Evolutionary conservation across 2,329 filamentous ascomycete species (phyloP).

Genomic region (Hymenoscyphus fructigenus): DNA sequence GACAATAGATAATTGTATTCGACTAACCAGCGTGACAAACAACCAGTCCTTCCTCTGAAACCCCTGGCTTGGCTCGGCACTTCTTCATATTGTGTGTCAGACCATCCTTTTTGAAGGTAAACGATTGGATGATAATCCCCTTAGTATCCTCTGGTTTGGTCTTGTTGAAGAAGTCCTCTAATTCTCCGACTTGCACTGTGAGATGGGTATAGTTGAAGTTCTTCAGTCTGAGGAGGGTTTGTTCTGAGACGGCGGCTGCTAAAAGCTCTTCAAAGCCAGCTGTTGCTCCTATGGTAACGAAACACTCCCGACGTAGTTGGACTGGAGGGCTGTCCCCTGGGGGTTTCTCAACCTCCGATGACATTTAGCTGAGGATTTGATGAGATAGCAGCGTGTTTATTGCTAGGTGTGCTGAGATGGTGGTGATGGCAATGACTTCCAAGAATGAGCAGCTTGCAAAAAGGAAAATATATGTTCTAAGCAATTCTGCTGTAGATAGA

Average conservation of each 20-base stretch:
- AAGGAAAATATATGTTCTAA: background rate
- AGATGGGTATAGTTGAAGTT: slow-evolving; percentile 67
- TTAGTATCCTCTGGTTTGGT: slow-evolving; percentile 26
- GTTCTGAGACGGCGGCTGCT: slow-evolving; percentile 57
- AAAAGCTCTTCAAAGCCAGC: slow-evolving; percentile 77
- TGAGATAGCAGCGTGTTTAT: background rate
- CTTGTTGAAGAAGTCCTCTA: slow-evolving; percentile 53
- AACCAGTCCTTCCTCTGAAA: slow-evolving; percentile 64
- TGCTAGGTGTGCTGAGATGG: background rate
- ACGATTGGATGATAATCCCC: slow-evolving; percentile 56
- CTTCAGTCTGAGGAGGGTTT: slow-evolving; percentile 62
- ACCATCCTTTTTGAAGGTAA: slow-evolving; percentile 63
- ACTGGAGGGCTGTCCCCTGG: background rate
- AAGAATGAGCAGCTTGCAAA: background rate
- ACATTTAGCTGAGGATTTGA: background rate
- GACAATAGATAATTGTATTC: background rate
- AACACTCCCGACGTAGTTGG: slow-evolving; percentile 48
- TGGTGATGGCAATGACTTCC: background rate
- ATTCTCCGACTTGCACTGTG: slow-evolving; percentile 76
- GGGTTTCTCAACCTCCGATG: background rate
- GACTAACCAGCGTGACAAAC: slow-evolving; percentile 83
- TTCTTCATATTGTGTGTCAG: slow-evolving; percentile 47
- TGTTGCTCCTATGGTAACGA: slow-evolving; percentile 91
- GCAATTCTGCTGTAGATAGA: background rate
- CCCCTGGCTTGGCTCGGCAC: slow-evolving; percentile 50